These are phyloP conservation scores for Naganishia friedmannii DNA, from an alignment of 768 basidiomycete genomes.

Conservation along the genomic window DNA sequence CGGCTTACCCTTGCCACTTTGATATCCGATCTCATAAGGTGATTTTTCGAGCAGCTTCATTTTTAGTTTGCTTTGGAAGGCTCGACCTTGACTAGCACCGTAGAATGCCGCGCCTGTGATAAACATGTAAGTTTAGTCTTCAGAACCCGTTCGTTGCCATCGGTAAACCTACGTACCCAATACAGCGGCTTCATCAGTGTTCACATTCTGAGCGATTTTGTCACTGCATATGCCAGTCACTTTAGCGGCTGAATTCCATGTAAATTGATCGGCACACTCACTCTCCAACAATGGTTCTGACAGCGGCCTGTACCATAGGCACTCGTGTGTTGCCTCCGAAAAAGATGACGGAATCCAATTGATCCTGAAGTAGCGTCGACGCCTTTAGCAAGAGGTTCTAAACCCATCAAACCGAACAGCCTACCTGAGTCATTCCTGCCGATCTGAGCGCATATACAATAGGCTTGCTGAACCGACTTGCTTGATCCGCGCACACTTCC, in stretches of 20 bases:
- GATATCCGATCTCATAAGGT: slow-evolving; percentile 70
- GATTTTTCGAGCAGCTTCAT: slow-evolving; percentile 76
- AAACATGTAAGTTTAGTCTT: slow-evolving; percentile 26
- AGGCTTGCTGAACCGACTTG: slow-evolving; percentile 64
- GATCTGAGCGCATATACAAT: slow-evolving; percentile 68
- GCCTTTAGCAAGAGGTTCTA: slow-evolving; percentile 19
- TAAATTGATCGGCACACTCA: background rate
- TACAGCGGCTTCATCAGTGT: slow-evolving; percentile 93
- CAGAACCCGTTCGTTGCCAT: background rate
- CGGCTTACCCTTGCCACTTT: slow-evolving; percentile 4
- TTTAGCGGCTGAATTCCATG: background rate
- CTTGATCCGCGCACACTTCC: slow-evolving; percentile 65
- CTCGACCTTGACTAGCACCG: slow-evolving; percentile 79
- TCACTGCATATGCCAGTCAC: slow-evolving; percentile 57
- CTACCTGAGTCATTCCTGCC: slow-evolving; percentile 64
- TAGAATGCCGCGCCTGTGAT: slow-evolving; percentile 73
- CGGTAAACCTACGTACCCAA: slow-evolving; percentile 59
- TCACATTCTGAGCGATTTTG: slow-evolving; percentile 89
- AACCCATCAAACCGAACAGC: slow-evolving; percentile 34
- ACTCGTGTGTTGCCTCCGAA: slow-evolving; percentile 84
- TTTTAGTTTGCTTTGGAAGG: slow-evolving; percentile 86
- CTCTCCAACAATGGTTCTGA: slow-evolving; percentile 73
- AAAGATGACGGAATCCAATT: slow-evolving; percentile 85
- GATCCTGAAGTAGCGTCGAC: slow-evolving; percentile 56
- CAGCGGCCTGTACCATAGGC: slow-evolving; percentile 83